Evolutionary conservation across 139 green algal genomes (phyloP), one percentile per base, ranked within the genome.

Genomic region (Chlorella ohadii): DNA sequence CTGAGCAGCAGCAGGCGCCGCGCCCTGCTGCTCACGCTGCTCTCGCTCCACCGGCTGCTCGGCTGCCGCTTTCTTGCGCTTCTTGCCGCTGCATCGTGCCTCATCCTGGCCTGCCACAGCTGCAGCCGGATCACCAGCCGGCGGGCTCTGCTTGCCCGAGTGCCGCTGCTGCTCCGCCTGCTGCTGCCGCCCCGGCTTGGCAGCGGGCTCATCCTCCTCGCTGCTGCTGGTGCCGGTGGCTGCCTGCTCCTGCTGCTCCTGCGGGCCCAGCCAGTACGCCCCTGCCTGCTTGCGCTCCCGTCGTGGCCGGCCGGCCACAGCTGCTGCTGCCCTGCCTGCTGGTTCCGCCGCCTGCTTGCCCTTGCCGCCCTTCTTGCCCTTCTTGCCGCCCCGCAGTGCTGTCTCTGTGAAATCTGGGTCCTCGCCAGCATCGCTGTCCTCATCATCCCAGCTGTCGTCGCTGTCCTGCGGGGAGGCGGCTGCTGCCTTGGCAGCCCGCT

Each of bases 281-380:
- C 57, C 76, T 17, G 76, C 76, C 76, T 82, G 76, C 76, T 82
- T 82, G 59, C 76, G 76, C 27, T 82, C 76, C 27, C 76, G 76
- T 36, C 38, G 76, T 25, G 59, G 4, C 36, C 76, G 76, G 36
- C 25, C 59, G 23, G 19, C 67, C 0, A n/a, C 67, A 31, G 31
- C 36, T 75, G 68, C 70, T 34, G 39, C 70, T 39, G 75, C 56
- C 59, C 56, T 34, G 17, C 33, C 34, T 28, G 39, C 38, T 36
- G 33, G 38, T 25, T 72, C 25, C 0, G 27, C 27, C 12, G 7
- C 13, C 39, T 57, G 22, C 70, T 59, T 77, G 70, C 27, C 70
- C 70, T 77, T 77, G 70, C 20, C 15, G 51, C 51, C 51, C 51
- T 59, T 59, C 51, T 59, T 55, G 20, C 28, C 38, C 68, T 44